Conservation (phyloP, 345 rosid species). For the Populus pruinosa region DNA sequence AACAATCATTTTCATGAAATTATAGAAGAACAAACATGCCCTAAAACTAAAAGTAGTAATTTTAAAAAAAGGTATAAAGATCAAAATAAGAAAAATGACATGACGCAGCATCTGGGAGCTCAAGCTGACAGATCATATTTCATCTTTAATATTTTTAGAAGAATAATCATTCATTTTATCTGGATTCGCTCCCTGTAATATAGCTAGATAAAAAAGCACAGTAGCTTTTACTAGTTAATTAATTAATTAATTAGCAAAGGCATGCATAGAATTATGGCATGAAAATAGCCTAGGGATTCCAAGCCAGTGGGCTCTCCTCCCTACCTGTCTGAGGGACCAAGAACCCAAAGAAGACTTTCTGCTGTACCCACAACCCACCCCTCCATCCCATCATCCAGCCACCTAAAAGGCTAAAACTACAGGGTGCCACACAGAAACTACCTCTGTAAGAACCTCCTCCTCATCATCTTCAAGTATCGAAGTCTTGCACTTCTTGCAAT, state of each 20-base stretch:
- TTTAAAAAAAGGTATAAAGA: no score
- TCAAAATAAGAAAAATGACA: no score
- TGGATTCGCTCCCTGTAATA: no score
- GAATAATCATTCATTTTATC: no score
- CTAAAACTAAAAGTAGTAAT: no score
- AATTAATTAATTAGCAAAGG: neutral
- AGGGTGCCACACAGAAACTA: neutral
- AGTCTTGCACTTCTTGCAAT: neutral
- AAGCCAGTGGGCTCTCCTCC: constrained; percentile 29
- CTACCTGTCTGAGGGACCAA: neutral
- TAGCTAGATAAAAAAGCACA: no score
- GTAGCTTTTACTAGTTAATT: neutral
- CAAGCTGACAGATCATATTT: no score
- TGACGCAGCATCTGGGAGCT: no score
- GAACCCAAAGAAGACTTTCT: neutral
- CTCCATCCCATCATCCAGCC: neutral
- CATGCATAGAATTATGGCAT: neutral
- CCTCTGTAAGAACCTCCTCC: neutral
- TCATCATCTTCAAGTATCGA: neutral
- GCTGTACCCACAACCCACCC: neutral
- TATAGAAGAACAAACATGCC: no score
- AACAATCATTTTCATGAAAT: no score
- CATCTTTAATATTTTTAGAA: no score
- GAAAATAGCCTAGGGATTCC: constrained; percentile 31
- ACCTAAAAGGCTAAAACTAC: neutral